Evolutionary conservation across 352 stramenopile species (phyloP).

Genomic region (Globisporangium spinosum): DNA sequence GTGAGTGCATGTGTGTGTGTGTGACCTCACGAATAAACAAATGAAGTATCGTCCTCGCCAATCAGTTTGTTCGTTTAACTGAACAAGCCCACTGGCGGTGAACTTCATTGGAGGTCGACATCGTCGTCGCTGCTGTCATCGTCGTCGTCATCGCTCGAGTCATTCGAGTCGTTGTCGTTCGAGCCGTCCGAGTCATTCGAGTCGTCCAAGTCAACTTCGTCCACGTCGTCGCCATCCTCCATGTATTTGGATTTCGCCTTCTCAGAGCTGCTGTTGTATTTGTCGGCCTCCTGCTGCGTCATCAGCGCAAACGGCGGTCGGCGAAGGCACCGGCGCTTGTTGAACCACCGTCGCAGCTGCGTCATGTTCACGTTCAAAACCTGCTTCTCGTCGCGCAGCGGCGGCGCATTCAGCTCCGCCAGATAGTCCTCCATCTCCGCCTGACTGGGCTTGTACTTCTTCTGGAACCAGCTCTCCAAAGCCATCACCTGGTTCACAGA

Average conservation of each 20-base stretch:
- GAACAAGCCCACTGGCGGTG: constrained; percentile 14
- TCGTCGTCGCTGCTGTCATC: constrained; percentile 18
- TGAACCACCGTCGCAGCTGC: constrained; percentile 81
- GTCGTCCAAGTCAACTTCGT: constrained; percentile 22
- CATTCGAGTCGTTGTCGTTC: constrained; percentile 47
- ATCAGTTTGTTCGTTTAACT: constrained; percentile 11
- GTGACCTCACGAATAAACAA: not conserved
- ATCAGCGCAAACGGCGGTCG: constrained; percentile 81
- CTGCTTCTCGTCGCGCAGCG: constrained; percentile 79
- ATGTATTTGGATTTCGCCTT: constrained; percentile 18
- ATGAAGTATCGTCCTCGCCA: constrained; percentile 3
- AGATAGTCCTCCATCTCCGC: constrained; percentile 80
- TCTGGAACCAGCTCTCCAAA: constrained; percentile 80
- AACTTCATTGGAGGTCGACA: constrained; percentile 9
- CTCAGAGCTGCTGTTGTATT: constrained; percentile 43
- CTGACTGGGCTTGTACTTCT: constrained; percentile 84
- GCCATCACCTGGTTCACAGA: constrained; percentile 79
- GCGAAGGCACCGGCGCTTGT: constrained; percentile 80
- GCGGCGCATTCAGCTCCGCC: constrained; percentile 53
- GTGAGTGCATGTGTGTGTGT: not conserved
- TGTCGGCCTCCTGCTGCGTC: constrained; percentile 63
- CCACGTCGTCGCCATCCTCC: constrained; percentile 23
- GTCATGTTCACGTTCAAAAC: constrained; percentile 84
- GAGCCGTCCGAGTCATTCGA: constrained; percentile 35
- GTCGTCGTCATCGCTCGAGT: constrained; percentile 39